phyloP scores from a whole-genome alignment of 1,139 yeast species.

The Spathaspora sp. region DNA sequence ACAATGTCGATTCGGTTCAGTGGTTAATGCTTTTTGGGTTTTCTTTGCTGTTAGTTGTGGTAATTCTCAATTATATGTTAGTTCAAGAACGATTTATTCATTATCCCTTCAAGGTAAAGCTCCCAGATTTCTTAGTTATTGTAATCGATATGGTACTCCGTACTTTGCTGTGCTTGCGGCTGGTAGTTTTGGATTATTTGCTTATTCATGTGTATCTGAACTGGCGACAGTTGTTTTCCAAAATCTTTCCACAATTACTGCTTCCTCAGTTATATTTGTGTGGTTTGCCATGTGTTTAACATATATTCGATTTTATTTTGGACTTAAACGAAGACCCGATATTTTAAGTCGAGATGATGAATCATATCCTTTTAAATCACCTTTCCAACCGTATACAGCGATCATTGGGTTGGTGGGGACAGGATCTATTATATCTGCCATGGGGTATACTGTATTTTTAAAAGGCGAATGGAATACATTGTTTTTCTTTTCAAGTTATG shows the following conservation, averaged over 20 bases:
- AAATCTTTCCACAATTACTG: conserved; percentile 60
- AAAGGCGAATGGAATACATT: conserved; percentile 60
- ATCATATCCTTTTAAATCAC: conserved; percentile 74
- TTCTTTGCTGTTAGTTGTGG: conserved; percentile 79
- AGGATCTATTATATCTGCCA: conserved; percentile 51
- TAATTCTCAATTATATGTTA: conserved; percentile 72
- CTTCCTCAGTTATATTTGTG: conserved; percentile 69
- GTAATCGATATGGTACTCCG: conserved; percentile 71
- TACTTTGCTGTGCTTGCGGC: conserved; percentile 65
- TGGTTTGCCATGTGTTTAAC: conserved; percentile 85
- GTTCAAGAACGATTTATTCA: conserved; percentile 76
- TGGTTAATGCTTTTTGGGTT: conserved; percentile 64
- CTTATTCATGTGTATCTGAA: conserved; percentile 59
- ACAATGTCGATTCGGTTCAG: conserved; percentile 59
- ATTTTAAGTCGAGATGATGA: conserved; percentile 61
- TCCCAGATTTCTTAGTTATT: conserved; percentile 57
- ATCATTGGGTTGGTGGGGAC: conserved; percentile 64
- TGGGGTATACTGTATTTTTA: conserved; percentile 72
- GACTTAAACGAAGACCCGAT: conserved; percentile 64
- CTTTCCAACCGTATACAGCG: conserved; percentile 76
- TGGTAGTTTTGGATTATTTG: conserved; percentile 57
- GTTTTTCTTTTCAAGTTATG: conserved; percentile 68
- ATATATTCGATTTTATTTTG: conserved; percentile 68
- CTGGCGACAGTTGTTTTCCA: conserved; percentile 66
- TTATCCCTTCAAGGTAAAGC: conserved; percentile 71